Evolutionary conservation across 1,139 yeast species (phyloP).

Genomic region (Nadsonia commutata): DNA sequence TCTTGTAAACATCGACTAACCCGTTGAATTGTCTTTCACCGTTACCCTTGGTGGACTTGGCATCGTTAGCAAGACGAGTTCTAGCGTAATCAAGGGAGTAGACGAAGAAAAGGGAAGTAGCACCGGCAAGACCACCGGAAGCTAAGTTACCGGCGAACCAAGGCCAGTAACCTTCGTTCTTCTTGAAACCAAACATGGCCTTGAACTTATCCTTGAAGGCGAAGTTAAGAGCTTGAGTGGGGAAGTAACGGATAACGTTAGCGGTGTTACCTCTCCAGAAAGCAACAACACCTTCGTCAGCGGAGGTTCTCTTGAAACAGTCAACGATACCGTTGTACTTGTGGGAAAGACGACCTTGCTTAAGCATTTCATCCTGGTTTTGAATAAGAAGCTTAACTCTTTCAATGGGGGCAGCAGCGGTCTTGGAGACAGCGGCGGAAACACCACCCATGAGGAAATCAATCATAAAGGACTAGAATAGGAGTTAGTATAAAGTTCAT

Average conservation of each 20-base stretch:
- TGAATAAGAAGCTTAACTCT: slow-evolving; percentile 69
- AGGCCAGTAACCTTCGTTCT: slow-evolving; percentile 49
- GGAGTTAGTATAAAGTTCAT: not conserved
- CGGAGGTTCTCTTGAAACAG: slow-evolving; percentile 59
- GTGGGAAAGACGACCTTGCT: slow-evolving; percentile 59
- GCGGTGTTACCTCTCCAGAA: slow-evolving; percentile 85
- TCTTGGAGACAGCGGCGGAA: slow-evolving; percentile 74
- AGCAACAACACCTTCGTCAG: slow-evolving; percentile 54
- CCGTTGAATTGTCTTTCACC: slow-evolving; percentile 73
- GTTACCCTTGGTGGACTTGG: slow-evolving; percentile 36
- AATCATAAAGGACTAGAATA: slow-evolving; percentile 27
- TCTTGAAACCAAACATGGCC: slow-evolving; percentile 56
- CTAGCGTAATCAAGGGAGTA: slow-evolving; percentile 75
- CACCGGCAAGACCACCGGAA: slow-evolving; percentile 77
- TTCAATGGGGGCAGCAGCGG: slow-evolving; percentile 78
- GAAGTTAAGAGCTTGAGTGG: slow-evolving; percentile 72
- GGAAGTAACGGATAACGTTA: slow-evolving; percentile 73
- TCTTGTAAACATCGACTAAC: slow-evolving; percentile 60
- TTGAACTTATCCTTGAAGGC: slow-evolving; percentile 76
- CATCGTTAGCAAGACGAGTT: slow-evolving; percentile 75
- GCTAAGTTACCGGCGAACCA: slow-evolving; percentile 74
- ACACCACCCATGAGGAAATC: slow-evolving; percentile 73
- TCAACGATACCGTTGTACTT: slow-evolving; percentile 56
- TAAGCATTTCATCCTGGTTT: slow-evolving; percentile 74
- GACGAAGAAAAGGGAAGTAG: slow-evolving; percentile 57